These are phyloP conservation scores for Amanita molliuscula DNA, from an alignment of 768 basidiomycete genomes.

Conservation along the genomic window DNA sequence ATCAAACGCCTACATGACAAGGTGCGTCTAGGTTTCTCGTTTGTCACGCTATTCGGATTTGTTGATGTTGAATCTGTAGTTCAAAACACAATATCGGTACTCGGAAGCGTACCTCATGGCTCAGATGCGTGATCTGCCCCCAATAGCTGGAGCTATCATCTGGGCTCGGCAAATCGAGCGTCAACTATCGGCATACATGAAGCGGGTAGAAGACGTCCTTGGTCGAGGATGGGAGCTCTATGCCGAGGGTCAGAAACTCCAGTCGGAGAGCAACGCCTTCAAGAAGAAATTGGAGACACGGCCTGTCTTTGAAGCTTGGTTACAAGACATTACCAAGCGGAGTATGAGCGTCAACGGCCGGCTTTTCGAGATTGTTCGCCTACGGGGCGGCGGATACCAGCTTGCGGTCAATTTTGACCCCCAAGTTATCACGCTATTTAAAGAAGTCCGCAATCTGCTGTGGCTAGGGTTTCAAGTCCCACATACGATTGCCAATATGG, in stretches of 20 bases:
- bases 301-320: constrained; percentile 93
- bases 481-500: constrained; percentile 90
- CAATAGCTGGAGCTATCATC: constrained; percentile 96
- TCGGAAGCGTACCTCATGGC: constrained; percentile 98
- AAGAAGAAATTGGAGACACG: constrained; percentile 92
- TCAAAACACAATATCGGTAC: constrained; percentile 92
- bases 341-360: constrained; percentile 89
- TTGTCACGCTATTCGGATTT: not conserved
- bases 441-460: constrained; percentile 91
- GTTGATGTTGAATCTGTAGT: constrained; percentile 29
- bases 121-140: constrained; percentile 95
- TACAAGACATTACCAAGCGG: constrained; percentile 87
- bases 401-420: constrained; percentile 97
- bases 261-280: constrained; percentile 85
- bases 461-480: constrained; percentile 97
- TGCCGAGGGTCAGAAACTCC: constrained; percentile 97
- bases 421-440: constrained; percentile 97
- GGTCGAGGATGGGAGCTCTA: constrained; percentile 98
- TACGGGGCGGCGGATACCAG: constrained; percentile 69
- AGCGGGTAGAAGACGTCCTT: constrained; percentile 95
- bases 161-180: constrained; percentile 99
- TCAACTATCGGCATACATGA: constrained; percentile 95
- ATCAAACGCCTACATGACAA: constrained; percentile 94
- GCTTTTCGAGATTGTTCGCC: constrained; percentile 80
- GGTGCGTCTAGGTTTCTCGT: constrained; percentile 22